Evolutionary conservation across 768 basidiomycete species (phyloP).

Genomic region (Dentipellis fragilis): DNA sequence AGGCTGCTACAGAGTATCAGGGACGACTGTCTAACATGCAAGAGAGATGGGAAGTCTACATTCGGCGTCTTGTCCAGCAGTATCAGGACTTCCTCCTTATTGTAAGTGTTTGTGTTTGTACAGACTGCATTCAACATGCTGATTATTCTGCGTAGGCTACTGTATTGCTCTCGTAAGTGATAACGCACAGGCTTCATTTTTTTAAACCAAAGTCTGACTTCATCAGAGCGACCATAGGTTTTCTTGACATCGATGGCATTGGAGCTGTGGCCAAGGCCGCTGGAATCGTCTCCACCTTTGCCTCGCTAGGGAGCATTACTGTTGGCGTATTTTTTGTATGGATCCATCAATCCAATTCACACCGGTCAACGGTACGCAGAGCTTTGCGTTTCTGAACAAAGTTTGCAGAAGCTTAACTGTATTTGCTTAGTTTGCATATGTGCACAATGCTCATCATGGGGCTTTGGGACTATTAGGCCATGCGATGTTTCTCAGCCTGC

Average conservation of each 20-base stretch:
- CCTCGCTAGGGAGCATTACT: constrained; percentile 45
- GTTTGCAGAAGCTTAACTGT: too few relatives aligned
- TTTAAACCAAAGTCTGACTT: neutral
- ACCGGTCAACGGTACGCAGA: constrained; percentile 28
- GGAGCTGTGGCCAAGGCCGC: constrained; percentile 19
- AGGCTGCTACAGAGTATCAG: constrained; percentile 36
- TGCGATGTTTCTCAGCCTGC: constrained; percentile 40
- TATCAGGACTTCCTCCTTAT: constrained; percentile 49
- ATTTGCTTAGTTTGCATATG: constrained; percentile 36
- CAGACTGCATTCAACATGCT: neutral
- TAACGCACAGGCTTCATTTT: neutral
- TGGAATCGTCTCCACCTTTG: constrained; percentile 36
- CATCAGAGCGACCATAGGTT: constrained; percentile 38
- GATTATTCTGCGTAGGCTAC: constrained; percentile 30
- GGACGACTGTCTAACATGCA: constrained; percentile 40
- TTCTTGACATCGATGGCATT: constrained; percentile 35
- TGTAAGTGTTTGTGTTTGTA: constrained; percentile 23
- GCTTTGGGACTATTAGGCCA: constrained; percentile 37
- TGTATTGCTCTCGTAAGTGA: constrained; percentile 40
- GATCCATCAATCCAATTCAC: constrained; percentile 40
- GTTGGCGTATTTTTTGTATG: constrained; percentile 48
- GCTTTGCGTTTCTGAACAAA: neutral
- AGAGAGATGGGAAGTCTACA: constrained; percentile 38
- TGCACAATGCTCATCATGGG: constrained; percentile 39
- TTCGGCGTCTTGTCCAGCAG: constrained; percentile 40